phyloP scores from a whole-genome alignment of 2,329 filamentous ascomycete species.

The Arthrobotrys sphaeroides region DNA sequence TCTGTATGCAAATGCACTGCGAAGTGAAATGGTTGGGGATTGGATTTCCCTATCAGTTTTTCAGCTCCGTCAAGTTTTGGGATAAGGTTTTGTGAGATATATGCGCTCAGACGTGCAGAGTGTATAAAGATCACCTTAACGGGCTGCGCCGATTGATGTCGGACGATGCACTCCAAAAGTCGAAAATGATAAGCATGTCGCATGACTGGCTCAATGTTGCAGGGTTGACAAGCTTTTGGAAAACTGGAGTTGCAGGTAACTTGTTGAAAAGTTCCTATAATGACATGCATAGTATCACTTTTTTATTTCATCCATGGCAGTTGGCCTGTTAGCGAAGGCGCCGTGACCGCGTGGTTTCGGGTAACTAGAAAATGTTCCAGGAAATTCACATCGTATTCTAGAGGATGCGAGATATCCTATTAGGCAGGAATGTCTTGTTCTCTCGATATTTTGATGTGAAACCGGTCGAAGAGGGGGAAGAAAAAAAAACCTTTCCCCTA shows the following conservation, averaged over 20 bases:
- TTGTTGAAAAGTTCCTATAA: constrained; percentile 16
- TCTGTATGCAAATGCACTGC: background rate
- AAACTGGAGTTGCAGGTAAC: constrained; percentile 17
- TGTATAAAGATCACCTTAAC: background rate
- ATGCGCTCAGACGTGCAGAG: background rate
- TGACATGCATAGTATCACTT: constrained; percentile 15
- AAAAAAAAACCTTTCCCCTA: constrained; percentile 6
- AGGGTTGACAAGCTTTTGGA: constrained; percentile 35
- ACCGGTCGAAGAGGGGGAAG: background rate
- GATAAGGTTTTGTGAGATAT: background rate
- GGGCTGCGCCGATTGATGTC: constrained; percentile 9
- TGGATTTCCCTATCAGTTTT: constrained; percentile 1
- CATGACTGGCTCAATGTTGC: constrained; percentile 5
- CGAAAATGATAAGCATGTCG: constrained; percentile 25
- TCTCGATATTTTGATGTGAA: constrained; percentile 14
- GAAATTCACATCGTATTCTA: constrained; percentile 15
- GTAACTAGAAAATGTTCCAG: background rate
- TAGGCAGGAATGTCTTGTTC: constrained; percentile 29
- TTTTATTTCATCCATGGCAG: background rate
- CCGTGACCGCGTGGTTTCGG: constrained; percentile 16
- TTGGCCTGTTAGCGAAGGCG: constrained; percentile 13
- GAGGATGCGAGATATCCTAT: background rate
- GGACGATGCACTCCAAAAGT: background rate
- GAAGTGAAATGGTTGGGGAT: constrained; percentile 5
- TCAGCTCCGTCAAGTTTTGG: background rate